Evolutionary conservation across 345 rosid species (phyloP).

Genomic region (Citrus trifoliata): DNA sequence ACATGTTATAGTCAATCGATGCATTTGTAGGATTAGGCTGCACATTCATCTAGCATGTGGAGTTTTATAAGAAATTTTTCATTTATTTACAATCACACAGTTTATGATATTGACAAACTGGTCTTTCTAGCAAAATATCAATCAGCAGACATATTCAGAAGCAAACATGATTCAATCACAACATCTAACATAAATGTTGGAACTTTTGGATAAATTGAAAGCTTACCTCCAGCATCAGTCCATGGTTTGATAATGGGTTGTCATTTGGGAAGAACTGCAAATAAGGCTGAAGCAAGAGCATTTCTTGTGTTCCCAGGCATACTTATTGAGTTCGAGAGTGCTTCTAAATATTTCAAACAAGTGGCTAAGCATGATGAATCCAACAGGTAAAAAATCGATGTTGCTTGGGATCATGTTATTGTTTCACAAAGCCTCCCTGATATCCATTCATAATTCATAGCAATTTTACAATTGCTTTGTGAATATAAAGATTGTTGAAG

Average conservation of each 20-base stretch:
- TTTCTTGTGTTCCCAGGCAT: constrained; percentile 60
- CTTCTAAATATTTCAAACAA: constrained; percentile 93
- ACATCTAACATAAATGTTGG: not conserved
- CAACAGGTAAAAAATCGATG: constrained; percentile 84
- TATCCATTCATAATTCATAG: constrained; percentile 83
- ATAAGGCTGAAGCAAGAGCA: constrained; percentile 50
- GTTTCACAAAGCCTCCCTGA: constrained; percentile 95
- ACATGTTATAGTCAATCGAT: not conserved
- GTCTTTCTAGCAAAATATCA: not conserved
- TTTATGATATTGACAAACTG: not conserved
- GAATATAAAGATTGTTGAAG: constrained; percentile 79
- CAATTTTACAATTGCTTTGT: constrained; percentile 76
- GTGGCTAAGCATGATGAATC: constrained; percentile 86
- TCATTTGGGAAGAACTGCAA: constrained; percentile 38
- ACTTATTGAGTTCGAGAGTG: constrained; percentile 75
- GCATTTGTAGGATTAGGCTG: not conserved
- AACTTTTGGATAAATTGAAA: not conserved
- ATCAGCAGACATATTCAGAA: not conserved
- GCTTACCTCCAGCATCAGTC: not conserved
- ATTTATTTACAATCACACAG: not conserved
- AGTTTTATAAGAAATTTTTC: not conserved
- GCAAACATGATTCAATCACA: not conserved
- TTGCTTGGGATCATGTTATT: constrained; percentile 90
- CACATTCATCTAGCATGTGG: not conserved
- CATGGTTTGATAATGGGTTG: not conserved